phyloP scores from a whole-genome alignment of 148 eudicot genomes.

The Amaranthus palmeri region DNA sequence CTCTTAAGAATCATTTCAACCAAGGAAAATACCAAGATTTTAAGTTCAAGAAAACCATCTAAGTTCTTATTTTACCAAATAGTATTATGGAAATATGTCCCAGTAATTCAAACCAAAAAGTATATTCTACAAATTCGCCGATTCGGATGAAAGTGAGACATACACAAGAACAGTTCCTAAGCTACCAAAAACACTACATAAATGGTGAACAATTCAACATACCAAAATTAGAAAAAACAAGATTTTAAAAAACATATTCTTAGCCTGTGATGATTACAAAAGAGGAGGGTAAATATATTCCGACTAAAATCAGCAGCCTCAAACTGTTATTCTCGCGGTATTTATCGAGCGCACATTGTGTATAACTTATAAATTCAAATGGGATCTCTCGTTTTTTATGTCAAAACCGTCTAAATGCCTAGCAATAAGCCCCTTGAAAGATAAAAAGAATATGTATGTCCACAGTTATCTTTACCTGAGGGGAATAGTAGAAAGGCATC shows the following conservation, averaged over 20 bases:
- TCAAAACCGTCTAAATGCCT: slow-evolving; percentile 9
- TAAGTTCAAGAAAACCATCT: no score
- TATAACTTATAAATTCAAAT: slow-evolving; percentile 25
- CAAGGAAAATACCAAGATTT: no score
- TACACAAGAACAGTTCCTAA: neutral
- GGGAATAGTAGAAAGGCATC: slow-evolving; percentile 12
- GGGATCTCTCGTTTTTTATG: slow-evolving; percentile 16
- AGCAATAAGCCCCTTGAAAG: neutral
- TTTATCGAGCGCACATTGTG: slow-evolving; percentile 14
- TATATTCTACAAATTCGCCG: neutral
- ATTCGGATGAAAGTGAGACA: neutral
- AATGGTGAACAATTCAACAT: slow-evolving; percentile 8
- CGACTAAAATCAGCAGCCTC: slow-evolving; percentile 20
- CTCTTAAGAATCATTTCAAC: no score
- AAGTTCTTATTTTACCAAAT: slow-evolving; percentile 7
- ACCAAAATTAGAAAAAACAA: neutral
- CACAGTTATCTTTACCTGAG: slow-evolving; percentile 9
- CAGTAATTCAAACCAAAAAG: neutral
- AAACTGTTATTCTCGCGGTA: slow-evolving; percentile 10
- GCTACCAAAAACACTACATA: slow-evolving; percentile 4
- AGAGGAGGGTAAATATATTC: slow-evolving; percentile 9
- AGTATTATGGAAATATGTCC: neutral
- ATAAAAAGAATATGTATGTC: slow-evolving; percentile 25
- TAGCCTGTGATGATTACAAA: slow-evolving; percentile 28
- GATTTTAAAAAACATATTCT: neutral